Evolutionary conservation across 1,139 yeast species (phyloP).

Genomic region (Hyphopichia buzzinii): DNA sequence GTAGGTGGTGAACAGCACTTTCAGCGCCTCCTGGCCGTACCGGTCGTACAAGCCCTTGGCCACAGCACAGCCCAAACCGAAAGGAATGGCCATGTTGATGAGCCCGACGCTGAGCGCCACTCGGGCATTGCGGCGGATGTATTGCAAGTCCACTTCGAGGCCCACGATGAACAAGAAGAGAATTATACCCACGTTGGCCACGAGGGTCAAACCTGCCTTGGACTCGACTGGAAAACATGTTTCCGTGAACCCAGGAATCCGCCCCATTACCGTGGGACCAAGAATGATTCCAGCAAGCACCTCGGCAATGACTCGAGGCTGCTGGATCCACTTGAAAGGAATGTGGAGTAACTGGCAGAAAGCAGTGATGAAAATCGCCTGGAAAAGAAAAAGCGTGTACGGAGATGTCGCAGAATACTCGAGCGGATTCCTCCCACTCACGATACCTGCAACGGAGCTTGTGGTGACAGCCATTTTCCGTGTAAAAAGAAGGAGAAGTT

Average conservation of each 20-base stretch:
- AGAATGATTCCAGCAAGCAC: constrained; percentile 70
- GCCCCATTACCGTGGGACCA: constrained; percentile 72
- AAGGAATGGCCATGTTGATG: constrained; percentile 70
- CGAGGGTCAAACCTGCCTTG: constrained; percentile 59
- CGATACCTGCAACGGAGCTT: constrained; percentile 56
- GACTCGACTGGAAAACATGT: constrained; percentile 64
- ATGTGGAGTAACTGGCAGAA: constrained; percentile 55
- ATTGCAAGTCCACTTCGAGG: constrained; percentile 67
- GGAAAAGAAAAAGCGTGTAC: constrained; percentile 60
- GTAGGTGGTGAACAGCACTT: constrained; percentile 62
- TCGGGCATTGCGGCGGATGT: constrained; percentile 55
- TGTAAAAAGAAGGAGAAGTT: constrained; percentile 1
- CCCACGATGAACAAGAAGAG: constrained; percentile 74
- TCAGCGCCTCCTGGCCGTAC: constrained; percentile 36
- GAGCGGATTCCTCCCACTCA: constrained; percentile 70
- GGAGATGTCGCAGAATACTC: constrained; percentile 55
- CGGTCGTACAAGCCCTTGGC: constrained; percentile 64
- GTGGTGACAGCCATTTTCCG: constrained; percentile 24
- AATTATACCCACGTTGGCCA: constrained; percentile 72
- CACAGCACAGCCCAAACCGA: constrained; percentile 72
- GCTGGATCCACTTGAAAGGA: constrained; percentile 59
- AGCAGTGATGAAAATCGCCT: constrained; percentile 52
- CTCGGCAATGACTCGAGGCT: constrained; percentile 78
- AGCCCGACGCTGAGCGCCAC: constrained; percentile 69
- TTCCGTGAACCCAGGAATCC: constrained; percentile 60